A percentile compares a stretch with the other conserved stretches of the same genome.
phyloP scores from a whole-genome alignment of 2,329 filamentous ascomycete species.

The Beauveria rudraprayagi region DNA sequence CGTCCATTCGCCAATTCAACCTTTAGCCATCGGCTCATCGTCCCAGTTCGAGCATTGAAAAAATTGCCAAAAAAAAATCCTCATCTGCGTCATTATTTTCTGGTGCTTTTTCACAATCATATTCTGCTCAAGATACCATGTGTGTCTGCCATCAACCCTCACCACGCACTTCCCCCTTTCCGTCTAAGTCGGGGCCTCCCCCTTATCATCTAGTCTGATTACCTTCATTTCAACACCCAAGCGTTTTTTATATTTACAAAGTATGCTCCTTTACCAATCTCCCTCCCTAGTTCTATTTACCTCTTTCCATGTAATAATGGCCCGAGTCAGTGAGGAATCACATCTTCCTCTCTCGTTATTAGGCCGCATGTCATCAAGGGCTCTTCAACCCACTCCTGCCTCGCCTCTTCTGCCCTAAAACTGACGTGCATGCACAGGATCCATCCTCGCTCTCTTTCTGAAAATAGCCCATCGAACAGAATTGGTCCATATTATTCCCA shows the following conservation, averaged over 20 bases:
- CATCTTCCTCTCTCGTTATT: neutral
- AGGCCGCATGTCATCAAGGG: neutral
- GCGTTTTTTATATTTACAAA: too few relatives aligned
- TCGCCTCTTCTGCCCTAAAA: neutral
- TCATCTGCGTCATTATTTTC: neutral
- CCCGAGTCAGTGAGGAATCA: too few relatives aligned
- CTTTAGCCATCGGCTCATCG: neutral
- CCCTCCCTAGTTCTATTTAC: neutral
- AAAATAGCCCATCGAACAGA: neutral
- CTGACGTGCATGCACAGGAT: conserved; percentile 5
- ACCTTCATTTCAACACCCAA: neutral
- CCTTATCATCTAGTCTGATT: neutral
- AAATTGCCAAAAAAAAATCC: neutral
- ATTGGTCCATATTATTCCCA: neutral
- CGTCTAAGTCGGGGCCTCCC: neutral
- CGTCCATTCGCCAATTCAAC: neutral
- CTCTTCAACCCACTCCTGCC: neutral
- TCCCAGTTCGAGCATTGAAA: too few relatives aligned
- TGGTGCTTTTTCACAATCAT: neutral
- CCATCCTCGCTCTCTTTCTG: neutral
- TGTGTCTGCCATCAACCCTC: neutral
- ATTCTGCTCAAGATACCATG: neutral
- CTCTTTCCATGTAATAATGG: neutral
- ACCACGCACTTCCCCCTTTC: neutral
- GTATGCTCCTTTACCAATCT: neutral